Conservation (phyloP, 495 filamentous ascomycete species). For the Neurospora sp. region DNA sequence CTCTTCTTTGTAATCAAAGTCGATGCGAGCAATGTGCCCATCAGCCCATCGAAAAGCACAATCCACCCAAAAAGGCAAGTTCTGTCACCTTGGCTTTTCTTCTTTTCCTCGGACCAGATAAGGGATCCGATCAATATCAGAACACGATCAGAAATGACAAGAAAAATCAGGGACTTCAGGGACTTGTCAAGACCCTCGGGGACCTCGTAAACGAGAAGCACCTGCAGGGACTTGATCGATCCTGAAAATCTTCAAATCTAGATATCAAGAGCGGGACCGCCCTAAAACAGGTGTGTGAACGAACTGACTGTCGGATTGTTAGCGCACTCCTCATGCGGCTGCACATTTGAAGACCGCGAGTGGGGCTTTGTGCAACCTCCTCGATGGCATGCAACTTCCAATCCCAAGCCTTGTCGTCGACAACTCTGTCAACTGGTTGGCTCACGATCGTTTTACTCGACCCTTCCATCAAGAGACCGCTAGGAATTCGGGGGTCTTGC, state of each 20-base stretch:
- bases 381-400: not conserved
- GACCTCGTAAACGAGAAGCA: not conserved
- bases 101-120: not conserved
- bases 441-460: not conserved
- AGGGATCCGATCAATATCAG: not conserved
- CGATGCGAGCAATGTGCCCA: not conserved
- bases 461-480: not conserved
- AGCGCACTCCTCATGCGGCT: not conserved
- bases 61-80: not conserved
- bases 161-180: not conserved
- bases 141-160: not conserved
- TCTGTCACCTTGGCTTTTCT: not conserved
- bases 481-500: not conserved
- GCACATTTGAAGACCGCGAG: not conserved
- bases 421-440: not conserved
- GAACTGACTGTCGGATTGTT: not conserved
- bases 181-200: not conserved
- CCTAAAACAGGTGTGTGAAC: not conserved
- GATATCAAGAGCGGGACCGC: not conserved
- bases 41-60: not conserved
- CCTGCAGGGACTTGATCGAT: not conserved
- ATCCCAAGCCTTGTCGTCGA: not conserved
- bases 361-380: not conserved
- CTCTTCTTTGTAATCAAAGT: not conserved
- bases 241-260: not conserved